These are phyloP conservation scores for Pleoardoris graminearum DNA, from an alignment of 2,329 filamentous ascomycete species.

Conservation along the genomic window DNA sequence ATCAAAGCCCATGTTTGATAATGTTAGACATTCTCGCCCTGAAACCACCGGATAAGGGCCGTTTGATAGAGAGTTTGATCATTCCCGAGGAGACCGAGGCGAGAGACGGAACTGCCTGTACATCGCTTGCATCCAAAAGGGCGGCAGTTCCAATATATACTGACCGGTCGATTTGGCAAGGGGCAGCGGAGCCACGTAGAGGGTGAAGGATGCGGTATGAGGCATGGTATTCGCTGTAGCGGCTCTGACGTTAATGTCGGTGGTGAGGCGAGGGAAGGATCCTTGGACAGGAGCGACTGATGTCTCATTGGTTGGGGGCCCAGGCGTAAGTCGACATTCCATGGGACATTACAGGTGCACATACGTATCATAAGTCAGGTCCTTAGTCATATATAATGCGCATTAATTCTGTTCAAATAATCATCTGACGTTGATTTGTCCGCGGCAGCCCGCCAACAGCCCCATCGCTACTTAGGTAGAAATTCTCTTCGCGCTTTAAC, in stretches of 20 bases:
- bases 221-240: background rate
- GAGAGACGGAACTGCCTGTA: background rate
- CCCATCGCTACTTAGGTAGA: too few species aligned
- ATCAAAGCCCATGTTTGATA: background rate
- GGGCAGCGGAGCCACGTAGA: background rate
- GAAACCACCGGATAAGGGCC: background rate
- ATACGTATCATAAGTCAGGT: too few species aligned
- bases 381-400: too few species aligned
- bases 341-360: too few species aligned
- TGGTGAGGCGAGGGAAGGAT: background rate
- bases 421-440: too few species aligned
- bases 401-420: too few species aligned
- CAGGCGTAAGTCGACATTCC: background rate
- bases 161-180: constrained; percentile 1
- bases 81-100: background rate
- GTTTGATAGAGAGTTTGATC: background rate
- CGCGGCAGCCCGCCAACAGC: too few species aligned
- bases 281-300: constrained; percentile 6
- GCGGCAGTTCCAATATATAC: constrained; percentile 2
- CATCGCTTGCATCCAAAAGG: background rate
- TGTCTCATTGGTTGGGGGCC: too few species aligned
- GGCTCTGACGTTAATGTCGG: background rate
- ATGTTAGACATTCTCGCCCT: background rate
- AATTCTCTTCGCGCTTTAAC: too few species aligned
- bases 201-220: background rate